Evolutionary conservation across 1,139 yeast species (phyloP).

Genomic region (Magnusiomyces ingens): DNA sequence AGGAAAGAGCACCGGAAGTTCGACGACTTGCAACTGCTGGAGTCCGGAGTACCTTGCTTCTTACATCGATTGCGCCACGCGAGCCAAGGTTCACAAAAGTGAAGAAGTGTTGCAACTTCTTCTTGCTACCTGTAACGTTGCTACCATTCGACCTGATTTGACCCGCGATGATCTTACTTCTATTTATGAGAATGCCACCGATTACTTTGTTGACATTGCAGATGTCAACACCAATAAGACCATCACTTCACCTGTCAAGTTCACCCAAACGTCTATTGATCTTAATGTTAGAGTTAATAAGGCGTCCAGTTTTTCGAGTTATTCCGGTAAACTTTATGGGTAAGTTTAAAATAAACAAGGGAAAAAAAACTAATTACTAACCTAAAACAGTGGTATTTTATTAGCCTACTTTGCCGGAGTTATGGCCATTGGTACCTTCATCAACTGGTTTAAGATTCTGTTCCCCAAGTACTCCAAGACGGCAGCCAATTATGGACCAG

Average conservation of each 20-base stretch:
- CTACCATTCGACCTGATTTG: neutral
- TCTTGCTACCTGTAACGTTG: neutral
- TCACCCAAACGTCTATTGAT: neutral
- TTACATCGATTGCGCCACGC: conserved; percentile 5
- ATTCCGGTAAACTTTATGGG: conserved; percentile 5
- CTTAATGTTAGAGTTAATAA: neutral
- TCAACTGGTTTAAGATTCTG: conserved; percentile 17
- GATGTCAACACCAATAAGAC: neutral
- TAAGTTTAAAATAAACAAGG: neutral
- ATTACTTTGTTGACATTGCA: neutral
- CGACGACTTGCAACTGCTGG: conserved; percentile 1
- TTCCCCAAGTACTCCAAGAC: conserved; percentile 5
- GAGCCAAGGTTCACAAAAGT: conserved; percentile 3
- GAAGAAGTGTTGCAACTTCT: neutral
- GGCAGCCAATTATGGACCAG: conserved; percentile 2
- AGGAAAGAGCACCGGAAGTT: too few relatives aligned
- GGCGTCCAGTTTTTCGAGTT: neutral
- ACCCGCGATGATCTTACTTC: neutral
- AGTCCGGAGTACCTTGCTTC: conserved; percentile 10
- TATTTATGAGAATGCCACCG: neutral
- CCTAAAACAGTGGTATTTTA: conserved; percentile 22
- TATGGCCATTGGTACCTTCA: conserved; percentile 18
- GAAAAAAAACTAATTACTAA: neutral
- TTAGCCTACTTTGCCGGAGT: conserved; percentile 25
- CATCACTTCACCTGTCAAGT: conserved; percentile 1